Conservation (phyloP, 192 early-diverging fungal species). For the Entophlyctis luteolus region DNA sequence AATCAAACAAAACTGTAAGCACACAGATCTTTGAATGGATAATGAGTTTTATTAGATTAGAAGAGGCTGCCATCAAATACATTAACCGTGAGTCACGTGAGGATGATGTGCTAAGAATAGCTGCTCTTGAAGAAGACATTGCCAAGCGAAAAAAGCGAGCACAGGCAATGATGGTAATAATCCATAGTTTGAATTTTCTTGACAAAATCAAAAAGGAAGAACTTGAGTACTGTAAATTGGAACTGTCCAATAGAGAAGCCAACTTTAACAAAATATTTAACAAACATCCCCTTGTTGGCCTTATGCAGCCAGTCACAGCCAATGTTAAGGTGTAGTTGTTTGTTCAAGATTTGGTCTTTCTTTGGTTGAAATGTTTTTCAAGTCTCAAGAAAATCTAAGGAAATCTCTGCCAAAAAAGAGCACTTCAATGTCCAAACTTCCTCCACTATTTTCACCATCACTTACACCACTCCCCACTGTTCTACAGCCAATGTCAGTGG, state of each 20-base stretch:
- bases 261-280: constrained; percentile 66
- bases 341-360: not conserved
- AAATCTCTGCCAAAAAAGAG: constrained; percentile 4
- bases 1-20: constrained; percentile 40
- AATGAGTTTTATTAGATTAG: constrained; percentile 30
- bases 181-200: not conserved
- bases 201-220: constrained; percentile 40
- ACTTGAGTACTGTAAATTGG: constrained; percentile 50
- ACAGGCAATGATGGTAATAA: constrained; percentile 35
- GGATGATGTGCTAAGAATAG: constrained; percentile 43
- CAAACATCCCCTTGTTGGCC: constrained; percentile 49
- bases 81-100: constrained; percentile 58
- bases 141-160: constrained; percentile 32
- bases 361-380: not conserved
- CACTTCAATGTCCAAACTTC: constrained; percentile 16
- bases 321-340: not conserved
- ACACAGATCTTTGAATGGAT: not conserved
- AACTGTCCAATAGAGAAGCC: constrained; percentile 55
- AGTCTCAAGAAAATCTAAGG: constrained; percentile 23
- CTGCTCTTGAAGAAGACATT: constrained; percentile 47
- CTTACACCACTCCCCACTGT: constrained; percentile 18
- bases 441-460: constrained; percentile 18
- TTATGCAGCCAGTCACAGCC: constrained; percentile 36
- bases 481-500: not conserved
- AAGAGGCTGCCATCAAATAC: constrained; percentile 55